Base-by-base conservation (phyloP, 306 rosid genomes). In the Vigna reflexopilosa region DNA sequence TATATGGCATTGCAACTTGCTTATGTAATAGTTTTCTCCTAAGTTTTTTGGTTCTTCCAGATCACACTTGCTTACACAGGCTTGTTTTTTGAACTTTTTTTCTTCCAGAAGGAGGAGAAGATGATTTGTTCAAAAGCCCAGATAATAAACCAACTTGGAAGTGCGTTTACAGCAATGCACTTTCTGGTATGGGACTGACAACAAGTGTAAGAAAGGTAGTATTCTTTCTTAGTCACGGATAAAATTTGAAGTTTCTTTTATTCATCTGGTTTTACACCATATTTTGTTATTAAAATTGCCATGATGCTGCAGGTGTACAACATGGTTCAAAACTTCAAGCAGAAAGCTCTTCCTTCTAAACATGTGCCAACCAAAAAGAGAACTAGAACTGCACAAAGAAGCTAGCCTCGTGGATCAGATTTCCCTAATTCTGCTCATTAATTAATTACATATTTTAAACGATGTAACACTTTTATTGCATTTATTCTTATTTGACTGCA, bases 141-240 rank as follows among this genome's bases (percentile, higher is more conserved):
- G 87, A 76, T 14, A 73, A 81, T 51, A 88, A 89, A 87, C 74
- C 89, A 70, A 77, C 76, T 42, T 89, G 93, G 91, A 94, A 92
- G 84, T 94, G 81, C 71, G 97, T 92, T 45, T 90, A 89, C 57
- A 67, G 83, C 48, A 34, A 87, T 70, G 86, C 22, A 40, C 91
- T 94, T 77, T 84, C 94, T 30, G 82, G 84, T 62, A 83, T 89
- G 90, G 98, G 98, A 70, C 83, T 94, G 84, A 94, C 97, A 5
- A 84, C 97, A 72, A 87, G 97, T 78, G 97, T 94, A 68, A 89
- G 90, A 84, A 94, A 94, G 97, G 98, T 92, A 85, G 72, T 9
- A 8, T 47, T 62, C 72, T 72, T 34, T 24, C 48, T 74, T 81
- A 20, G 50, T 75, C 52, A 69, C 54, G 75, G 52, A 54, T 62